Conservation (phyloP, 306 rosid species). For the Dryas drummondii region DNA sequence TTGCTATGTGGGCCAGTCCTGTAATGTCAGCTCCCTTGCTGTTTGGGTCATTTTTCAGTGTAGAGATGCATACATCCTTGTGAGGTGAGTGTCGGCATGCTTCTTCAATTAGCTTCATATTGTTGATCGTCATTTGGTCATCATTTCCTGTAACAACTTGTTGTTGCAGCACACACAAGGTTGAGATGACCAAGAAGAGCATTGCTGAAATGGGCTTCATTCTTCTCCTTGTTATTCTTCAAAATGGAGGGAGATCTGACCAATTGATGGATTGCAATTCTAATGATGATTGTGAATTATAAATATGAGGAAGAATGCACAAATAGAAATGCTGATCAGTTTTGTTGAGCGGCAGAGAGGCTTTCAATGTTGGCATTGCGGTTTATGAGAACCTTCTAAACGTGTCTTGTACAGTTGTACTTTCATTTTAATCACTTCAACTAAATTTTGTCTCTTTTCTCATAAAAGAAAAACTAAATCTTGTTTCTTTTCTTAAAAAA, state of each 20-base stretch:
- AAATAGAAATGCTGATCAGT: neutral
- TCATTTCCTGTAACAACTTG: no score
- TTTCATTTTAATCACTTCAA: neutral
- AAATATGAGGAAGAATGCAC: no score
- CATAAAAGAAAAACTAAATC: no score
- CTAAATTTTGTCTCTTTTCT: neutral
- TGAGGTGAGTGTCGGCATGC: slow-evolving; percentile 21
- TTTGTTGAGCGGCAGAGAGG: slow-evolving; percentile 8
- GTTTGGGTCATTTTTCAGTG: slow-evolving; percentile 27
- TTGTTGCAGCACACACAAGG: neutral
- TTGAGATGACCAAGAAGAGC: slow-evolving; percentile 18
- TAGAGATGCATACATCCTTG: slow-evolving; percentile 25
- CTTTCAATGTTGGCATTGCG: slow-evolving; percentile 1
- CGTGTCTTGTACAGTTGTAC: no score
- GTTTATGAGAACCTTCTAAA: neutral
- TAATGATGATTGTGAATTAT: no score
- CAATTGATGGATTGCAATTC: no score
- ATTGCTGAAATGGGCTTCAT: slow-evolving; percentile 33
- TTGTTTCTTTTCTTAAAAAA: no score
- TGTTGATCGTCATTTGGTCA: no score
- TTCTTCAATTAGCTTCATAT: slow-evolving; percentile 5
- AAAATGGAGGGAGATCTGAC: no score
- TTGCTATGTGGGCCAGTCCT: slow-evolving; percentile 34
- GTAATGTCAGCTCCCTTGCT: slow-evolving; percentile 32
- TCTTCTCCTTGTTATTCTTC: neutral